phyloP scores from a whole-genome alignment of 73 alveolate genomes.

The Urostyla sp. region DNA sequence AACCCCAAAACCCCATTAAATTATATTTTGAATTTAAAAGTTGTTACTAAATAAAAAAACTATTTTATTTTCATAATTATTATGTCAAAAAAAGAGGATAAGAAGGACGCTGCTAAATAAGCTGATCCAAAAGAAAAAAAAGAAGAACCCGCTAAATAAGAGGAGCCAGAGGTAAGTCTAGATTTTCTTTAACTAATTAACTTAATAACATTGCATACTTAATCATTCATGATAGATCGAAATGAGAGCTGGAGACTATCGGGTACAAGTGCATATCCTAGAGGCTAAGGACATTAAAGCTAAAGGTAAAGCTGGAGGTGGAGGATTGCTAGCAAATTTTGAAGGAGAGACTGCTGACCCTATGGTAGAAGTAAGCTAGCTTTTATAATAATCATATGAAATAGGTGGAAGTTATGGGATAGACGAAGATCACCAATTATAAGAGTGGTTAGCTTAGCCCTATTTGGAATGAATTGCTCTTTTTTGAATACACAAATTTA shows the following conservation, averaged over 20 bases:
- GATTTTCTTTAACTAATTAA: no score
- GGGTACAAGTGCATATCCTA: constrained; percentile 52
- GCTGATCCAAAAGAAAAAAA: no score
- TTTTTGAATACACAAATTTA: constrained; percentile 33
- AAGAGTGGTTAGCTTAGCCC: constrained; percentile 43
- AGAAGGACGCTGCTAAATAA: no score
- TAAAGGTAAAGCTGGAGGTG: constrained; percentile 63
- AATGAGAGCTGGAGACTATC: constrained; percentile 68
- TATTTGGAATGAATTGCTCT: constrained; percentile 60
- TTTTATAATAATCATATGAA: not conserved
- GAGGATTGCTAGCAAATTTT: constrained; percentile 19
- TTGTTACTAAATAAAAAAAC: no score
- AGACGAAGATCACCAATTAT: constrained; percentile 43
- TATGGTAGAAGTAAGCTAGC: constrained; percentile 54
- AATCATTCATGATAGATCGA: constrained; percentile 15
- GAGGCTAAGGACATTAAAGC: constrained; percentile 65
- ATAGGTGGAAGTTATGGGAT: constrained; percentile 38
- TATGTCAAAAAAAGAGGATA: no score
- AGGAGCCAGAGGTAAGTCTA: no score
- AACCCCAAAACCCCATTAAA: no score
- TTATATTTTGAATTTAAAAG: no score
- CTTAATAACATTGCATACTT: no score
- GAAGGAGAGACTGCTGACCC: constrained; percentile 65
- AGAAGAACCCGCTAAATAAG: no score
- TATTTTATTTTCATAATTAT: no score